These are phyloP conservation scores for Didymella keratinophila DNA, from an alignment of 2,329 filamentous ascomycete genomes.

Conservation along the genomic window DNA sequence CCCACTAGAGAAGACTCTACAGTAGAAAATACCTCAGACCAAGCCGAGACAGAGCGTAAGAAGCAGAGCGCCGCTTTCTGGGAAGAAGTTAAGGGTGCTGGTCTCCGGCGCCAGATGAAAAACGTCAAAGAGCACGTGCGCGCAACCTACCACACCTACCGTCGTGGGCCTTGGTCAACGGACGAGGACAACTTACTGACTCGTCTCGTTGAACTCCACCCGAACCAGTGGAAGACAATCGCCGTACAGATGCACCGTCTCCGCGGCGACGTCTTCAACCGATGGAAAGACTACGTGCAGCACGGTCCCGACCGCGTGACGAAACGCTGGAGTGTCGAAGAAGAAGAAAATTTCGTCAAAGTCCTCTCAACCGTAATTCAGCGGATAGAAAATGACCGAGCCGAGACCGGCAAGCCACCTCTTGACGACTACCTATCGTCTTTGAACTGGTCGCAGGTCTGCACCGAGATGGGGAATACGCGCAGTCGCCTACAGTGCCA, in stretches of 20 bases:
- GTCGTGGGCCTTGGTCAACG: slow-evolving; percentile 67
- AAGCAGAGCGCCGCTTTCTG: slow-evolving; percentile 39
- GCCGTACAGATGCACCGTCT: slow-evolving; percentile 66
- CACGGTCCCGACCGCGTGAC: slow-evolving; percentile 63
- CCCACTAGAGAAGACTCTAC: slow-evolving; percentile 1
- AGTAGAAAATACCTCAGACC: not conserved
- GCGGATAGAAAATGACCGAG: slow-evolving; percentile 53
- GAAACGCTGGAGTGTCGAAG: slow-evolving; percentile 67
- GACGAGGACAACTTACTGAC: slow-evolving; percentile 66
- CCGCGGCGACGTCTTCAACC: slow-evolving; percentile 71
- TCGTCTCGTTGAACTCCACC: slow-evolving; percentile 57
- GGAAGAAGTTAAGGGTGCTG: slow-evolving; percentile 43
- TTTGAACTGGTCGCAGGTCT: slow-evolving; percentile 72
- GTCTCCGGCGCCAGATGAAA: slow-evolving; percentile 41
- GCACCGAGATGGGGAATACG: slow-evolving; percentile 66
- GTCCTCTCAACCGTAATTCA: slow-evolving; percentile 63
- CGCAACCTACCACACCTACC: slow-evolving; percentile 71
- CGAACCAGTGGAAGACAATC: slow-evolving; percentile 69
- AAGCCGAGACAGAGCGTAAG: slow-evolving; percentile 14
- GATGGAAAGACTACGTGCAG: slow-evolving; percentile 72
- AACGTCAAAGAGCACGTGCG: slow-evolving; percentile 59
- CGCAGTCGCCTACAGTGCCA: slow-evolving; percentile 73
- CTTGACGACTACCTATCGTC: slow-evolving; percentile 56
- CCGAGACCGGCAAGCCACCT: slow-evolving; percentile 25
- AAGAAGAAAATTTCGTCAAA: slow-evolving; percentile 63